Conservation (phyloP, 1,139 yeast species). For the Oligophagozyma castellii region DNA sequence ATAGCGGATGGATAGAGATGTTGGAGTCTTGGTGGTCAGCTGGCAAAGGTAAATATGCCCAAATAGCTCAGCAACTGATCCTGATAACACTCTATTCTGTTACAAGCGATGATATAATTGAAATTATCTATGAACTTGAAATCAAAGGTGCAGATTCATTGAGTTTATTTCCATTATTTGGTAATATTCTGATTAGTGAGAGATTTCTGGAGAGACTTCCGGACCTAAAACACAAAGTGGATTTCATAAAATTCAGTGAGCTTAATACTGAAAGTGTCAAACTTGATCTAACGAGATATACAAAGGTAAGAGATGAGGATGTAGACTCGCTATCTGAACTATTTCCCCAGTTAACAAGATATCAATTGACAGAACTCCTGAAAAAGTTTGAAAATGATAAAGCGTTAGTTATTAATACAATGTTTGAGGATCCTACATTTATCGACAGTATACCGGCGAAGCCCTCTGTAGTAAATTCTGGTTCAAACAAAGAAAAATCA, state of each 20-base stretch:
- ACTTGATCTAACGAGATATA: background rate
- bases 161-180: constrained; percentile 37
- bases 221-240: constrained; percentile 10
- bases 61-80: constrained; percentile 34
- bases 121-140: constrained; percentile 33
- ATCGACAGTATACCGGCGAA: constrained; percentile 10
- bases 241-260: constrained; percentile 16
- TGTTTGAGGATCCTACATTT: constrained; percentile 39
- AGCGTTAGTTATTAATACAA: constrained; percentile 42
- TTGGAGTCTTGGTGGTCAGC: constrained; percentile 43
- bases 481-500: constrained; percentile 3
- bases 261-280: constrained; percentile 1
- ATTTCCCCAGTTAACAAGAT: constrained; percentile 40
- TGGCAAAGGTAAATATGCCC: constrained; percentile 41
- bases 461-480: constrained; percentile 3
- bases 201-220: constrained; percentile 36
- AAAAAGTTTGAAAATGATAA: constrained; percentile 36
- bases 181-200: constrained; percentile 39
- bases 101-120: constrained; percentile 32
- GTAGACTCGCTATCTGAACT: constrained; percentile 37
- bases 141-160: constrained; percentile 31
- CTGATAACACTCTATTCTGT: constrained; percentile 39
- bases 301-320: constrained; percentile 22
- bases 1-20: constrained; percentile 40
- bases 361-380: constrained; percentile 36